phyloP scores from a whole-genome alignment of 306 rosid species.

The Lathyrus tuberosus region DNA sequence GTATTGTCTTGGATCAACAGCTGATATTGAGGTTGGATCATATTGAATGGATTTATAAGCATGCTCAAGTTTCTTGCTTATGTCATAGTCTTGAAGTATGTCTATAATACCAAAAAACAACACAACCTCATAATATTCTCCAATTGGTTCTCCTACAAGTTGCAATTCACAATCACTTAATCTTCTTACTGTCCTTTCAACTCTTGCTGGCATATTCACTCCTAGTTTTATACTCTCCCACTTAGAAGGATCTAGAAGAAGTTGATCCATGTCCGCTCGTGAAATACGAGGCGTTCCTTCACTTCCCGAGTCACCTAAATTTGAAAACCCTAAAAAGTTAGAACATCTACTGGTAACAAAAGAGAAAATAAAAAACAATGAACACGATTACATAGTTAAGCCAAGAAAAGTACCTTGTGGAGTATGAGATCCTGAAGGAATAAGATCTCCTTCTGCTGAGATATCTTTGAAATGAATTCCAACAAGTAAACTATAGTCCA shows the following conservation, averaged over 20 bases:
- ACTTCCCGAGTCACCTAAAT: conserved; percentile 51
- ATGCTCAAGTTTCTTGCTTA: conserved; percentile 88
- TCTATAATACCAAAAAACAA: conserved; percentile 80
- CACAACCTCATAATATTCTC: conserved; percentile 77
- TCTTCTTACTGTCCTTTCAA: conserved; percentile 68
- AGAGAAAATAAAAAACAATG: too few relatives aligned
- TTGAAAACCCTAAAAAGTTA: neutral
- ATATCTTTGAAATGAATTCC: conserved; percentile 86
- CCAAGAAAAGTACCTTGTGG: conserved; percentile 52
- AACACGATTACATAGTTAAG: too few relatives aligned
- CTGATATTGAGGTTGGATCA: conserved; percentile 82
- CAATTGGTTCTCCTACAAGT: conserved; percentile 76
- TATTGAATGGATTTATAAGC: conserved; percentile 87
- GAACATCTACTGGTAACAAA: too few relatives aligned
- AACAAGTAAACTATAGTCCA: conserved; percentile 83
- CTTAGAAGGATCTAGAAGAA: conserved; percentile 84
- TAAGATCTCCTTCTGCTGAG: conserved; percentile 62
- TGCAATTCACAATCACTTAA: conserved; percentile 59
- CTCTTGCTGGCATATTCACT: conserved; percentile 84
- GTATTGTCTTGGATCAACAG: conserved; percentile 90
- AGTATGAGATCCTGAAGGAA: conserved; percentile 60
- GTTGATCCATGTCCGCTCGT: conserved; percentile 79
- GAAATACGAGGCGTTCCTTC: conserved; percentile 65
- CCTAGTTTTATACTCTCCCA: conserved; percentile 82
- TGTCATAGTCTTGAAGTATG: conserved; percentile 89